A percentile compares a stretch with the other conserved stretches of the same genome.
Evolutionary conservation across 1,284 basidiomycete genomes (phyloP).

Genomic region (Trametes sp.): DNA sequence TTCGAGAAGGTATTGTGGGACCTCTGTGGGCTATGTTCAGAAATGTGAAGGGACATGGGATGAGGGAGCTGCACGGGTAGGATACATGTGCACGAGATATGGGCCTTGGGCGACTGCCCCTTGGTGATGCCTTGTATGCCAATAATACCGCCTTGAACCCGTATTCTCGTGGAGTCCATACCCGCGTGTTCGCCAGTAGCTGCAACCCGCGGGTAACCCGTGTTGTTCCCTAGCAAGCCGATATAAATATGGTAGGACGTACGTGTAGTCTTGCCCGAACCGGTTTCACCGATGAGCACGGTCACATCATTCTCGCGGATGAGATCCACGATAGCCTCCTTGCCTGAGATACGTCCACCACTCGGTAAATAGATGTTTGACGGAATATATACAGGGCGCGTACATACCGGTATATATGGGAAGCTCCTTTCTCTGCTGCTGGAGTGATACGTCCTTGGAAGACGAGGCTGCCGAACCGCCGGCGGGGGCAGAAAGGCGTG

Average conservation of each 20-base stretch:
- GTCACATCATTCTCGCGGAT: slow-evolving; percentile 87
- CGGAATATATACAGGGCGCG: background rate
- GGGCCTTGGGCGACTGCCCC: no score
- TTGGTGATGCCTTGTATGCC: no score
- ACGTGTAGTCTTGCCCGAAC: slow-evolving; percentile 98
- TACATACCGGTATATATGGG: slow-evolving; percentile 79
- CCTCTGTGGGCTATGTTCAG: slow-evolving; percentile 57
- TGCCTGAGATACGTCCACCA: slow-evolving; percentile 57
- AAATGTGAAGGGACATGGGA: background rate
- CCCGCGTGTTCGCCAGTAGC: no score
- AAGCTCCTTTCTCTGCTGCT: slow-evolving; percentile 71
- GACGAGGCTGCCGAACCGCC: slow-evolving; percentile 11
- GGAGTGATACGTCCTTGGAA: slow-evolving; percentile 44
- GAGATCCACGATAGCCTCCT: slow-evolving; percentile 76
- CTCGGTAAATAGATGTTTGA: background rate
- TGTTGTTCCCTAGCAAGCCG: no score
- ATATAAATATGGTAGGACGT: slow-evolving; percentile 16
- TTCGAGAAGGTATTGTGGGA: slow-evolving; percentile 90
- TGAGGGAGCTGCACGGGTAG: no score
- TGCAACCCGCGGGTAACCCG: no score
- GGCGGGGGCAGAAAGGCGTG: slow-evolving; percentile 23
- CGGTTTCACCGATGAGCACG: slow-evolving; percentile 94
- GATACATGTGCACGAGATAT: no score
- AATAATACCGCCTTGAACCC: no score
- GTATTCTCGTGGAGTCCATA: no score